phyloP scores from a whole-genome alignment of 768 basidiomycete species.

The Sporobolomyces phaffii region DNA sequence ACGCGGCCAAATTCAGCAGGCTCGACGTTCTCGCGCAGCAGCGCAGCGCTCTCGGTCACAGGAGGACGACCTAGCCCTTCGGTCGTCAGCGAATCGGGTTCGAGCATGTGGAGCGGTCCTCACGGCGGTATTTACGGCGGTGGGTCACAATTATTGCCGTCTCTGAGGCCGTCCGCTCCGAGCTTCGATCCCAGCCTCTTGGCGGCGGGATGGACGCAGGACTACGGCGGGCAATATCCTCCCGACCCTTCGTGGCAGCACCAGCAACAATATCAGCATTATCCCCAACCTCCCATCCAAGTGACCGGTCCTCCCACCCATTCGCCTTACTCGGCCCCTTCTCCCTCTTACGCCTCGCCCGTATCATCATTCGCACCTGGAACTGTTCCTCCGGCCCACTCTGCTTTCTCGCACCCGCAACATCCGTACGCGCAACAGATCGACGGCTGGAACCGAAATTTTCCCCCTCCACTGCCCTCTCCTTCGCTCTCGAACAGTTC shows the following conservation, averaged over 20 bases:
- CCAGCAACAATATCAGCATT: constrained; percentile 1
- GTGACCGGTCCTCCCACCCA: constrained; percentile 14
- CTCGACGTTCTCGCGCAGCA: constrained; percentile 31
- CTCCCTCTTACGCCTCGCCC: constrained; percentile 2
- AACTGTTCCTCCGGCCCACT: neutral
- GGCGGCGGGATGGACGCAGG: constrained; percentile 7
- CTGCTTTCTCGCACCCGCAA: neutral
- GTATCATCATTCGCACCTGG: neutral
- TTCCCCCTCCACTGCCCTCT: constrained; percentile 12
- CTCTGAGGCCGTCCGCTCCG: constrained; percentile 26
- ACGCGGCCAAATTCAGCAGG: constrained; percentile 31
- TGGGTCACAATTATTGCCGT: neutral
- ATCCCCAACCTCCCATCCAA: constrained; percentile 31
- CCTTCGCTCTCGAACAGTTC: constrained; percentile 32
- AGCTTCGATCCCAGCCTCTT: constrained; percentile 19
- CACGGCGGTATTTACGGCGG: constrained; percentile 5
- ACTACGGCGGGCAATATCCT: neutral
- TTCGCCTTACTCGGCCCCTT: neutral
- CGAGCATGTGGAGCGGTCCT: constrained; percentile 14
- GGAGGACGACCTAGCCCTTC: constrained; percentile 23
- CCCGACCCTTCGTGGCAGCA: constrained; percentile 1
- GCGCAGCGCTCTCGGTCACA: constrained; percentile 15
- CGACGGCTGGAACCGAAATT: neutral
- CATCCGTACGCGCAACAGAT: neutral
- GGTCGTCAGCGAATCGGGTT: constrained; percentile 24